These are phyloP conservation scores for Secale cereale DNA, from an alignment of 176 grass and related monocot species.

Conservation along the genomic window DNA sequence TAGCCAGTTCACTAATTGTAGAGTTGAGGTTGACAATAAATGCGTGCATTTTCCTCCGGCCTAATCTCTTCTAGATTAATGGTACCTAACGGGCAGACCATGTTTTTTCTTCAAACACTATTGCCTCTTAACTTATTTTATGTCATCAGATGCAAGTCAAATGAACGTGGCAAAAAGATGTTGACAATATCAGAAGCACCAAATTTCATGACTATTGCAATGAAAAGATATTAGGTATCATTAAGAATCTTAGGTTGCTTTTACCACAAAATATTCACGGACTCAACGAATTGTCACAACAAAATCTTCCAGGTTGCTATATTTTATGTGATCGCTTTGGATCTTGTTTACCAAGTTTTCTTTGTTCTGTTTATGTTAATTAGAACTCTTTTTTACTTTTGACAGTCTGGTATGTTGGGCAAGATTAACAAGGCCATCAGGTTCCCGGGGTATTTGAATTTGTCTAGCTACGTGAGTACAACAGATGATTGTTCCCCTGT, in stretches of 20 bases:
- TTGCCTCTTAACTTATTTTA: conserved; percentile 13
- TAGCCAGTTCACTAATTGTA: conserved; percentile 17
- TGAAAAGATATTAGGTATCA: conserved; percentile 87
- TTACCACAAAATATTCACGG: background rate
- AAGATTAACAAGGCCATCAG: conserved; percentile 69
- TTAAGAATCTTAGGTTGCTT: conserved; percentile 18
- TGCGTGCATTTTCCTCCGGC: background rate
- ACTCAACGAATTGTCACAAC: background rate
- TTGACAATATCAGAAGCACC: conserved; percentile 83
- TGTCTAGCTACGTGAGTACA: conserved; percentile 69
- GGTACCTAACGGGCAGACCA: background rate
- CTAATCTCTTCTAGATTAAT: background rate
- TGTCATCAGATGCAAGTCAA: conserved; percentile 69
- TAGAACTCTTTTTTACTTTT: conserved; percentile 13
- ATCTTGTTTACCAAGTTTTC: background rate
- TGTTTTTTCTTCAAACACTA: conserved; percentile 4
- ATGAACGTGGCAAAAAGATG: conserved; percentile 77
- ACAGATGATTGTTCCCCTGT: conserved; percentile 68
- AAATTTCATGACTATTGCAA: conserved; percentile 79
- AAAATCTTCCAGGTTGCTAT: background rate
- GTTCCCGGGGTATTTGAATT: conserved; percentile 64
- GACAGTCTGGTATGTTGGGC: conserved; percentile 72
- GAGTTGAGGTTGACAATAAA: conserved; percentile 10
- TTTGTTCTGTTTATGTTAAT: background rate
- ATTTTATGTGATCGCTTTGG: background rate